A percentile compares a stretch with the other conserved stretches of the same genome.
Evolutionary conservation across 192 early-diverging fungal species (phyloP).

Genomic region (Backusella sp.): DNA sequence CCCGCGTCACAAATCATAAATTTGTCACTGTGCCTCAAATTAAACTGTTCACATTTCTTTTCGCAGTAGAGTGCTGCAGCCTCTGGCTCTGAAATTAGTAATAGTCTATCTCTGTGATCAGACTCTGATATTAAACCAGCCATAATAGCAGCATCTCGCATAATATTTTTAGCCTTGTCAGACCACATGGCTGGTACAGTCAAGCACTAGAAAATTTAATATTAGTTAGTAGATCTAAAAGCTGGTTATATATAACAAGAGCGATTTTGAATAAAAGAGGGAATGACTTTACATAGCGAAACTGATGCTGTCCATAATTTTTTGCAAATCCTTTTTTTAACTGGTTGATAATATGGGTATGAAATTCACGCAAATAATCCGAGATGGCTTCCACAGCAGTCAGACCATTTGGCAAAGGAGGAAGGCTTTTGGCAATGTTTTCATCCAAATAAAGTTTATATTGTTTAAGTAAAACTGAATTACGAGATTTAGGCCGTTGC

Average conservation of each 20-base stretch:
- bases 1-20: conserved; percentile 61
- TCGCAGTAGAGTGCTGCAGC: conserved; percentile 59
- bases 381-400: conserved; percentile 48
- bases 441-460: conserved; percentile 50
- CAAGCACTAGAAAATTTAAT: conserved; percentile 31
- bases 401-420: conserved; percentile 39
- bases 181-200: conserved; percentile 58
- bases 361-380: conserved; percentile 45
- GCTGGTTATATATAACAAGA: background rate
- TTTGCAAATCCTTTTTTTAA: conserved; percentile 44
- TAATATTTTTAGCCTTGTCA: conserved; percentile 49
- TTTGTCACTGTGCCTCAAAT: conserved; percentile 46
- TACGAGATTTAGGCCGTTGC: conserved; percentile 37
- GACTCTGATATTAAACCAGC: conserved; percentile 47
- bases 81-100: conserved; percentile 53
- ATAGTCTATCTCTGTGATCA: conserved; percentile 47
- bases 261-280: background rate
- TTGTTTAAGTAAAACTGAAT: conserved; percentile 43
- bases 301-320: conserved; percentile 31
- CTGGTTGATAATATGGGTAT: conserved; percentile 41
- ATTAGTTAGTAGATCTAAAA: background rate
- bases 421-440: conserved; percentile 41
- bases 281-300: conserved; percentile 13
- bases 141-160: conserved; percentile 52
- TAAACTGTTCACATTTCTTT: conserved; percentile 51